A percentile compares a stretch with the other conserved stretches of the same genome.
Evolutionary conservation across 2,329 filamentous ascomycete species (phyloP).

Genomic region (Diplodia corticola): DNA sequence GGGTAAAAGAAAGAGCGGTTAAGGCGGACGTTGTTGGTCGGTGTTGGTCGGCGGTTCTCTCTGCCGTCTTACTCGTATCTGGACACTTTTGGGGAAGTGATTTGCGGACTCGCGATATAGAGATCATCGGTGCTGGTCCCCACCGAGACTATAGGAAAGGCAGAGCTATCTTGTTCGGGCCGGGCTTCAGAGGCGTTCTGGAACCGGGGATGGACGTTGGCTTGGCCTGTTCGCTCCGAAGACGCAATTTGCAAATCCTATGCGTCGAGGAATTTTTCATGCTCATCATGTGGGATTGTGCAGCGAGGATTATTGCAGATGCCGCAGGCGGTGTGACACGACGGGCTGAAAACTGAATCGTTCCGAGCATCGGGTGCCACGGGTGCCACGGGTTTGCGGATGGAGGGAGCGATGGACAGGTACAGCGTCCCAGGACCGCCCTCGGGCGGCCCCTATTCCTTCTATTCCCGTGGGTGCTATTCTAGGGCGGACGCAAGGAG

Average conservation of each 20-base stretch:
- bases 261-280: background rate
- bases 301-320: background rate
- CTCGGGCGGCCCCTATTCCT: background rate
- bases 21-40: background rate
- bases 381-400: too few species aligned
- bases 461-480: background rate
- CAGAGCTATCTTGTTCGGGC: background rate
- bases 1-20: background rate
- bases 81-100: conserved; percentile 10
- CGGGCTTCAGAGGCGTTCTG: background rate
- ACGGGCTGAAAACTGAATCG: background rate
- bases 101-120: conserved; percentile 2
- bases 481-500: conserved; percentile 7
- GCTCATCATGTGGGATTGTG: background rate
- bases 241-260: conserved; percentile 12
- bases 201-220: background rate
- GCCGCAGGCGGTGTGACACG: conserved; percentile 1
- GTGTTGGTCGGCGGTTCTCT: background rate
- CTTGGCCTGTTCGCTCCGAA: background rate
- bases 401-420: background rate
- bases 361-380: background rate
- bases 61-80: background rate
- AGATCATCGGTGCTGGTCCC: conserved; percentile 6
- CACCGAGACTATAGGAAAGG: conserved; percentile 7
- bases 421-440: background rate